Evolutionary conservation across 768 basidiomycete genomes (phyloP).

Genomic region (Tylopilus subfusipes): DNA sequence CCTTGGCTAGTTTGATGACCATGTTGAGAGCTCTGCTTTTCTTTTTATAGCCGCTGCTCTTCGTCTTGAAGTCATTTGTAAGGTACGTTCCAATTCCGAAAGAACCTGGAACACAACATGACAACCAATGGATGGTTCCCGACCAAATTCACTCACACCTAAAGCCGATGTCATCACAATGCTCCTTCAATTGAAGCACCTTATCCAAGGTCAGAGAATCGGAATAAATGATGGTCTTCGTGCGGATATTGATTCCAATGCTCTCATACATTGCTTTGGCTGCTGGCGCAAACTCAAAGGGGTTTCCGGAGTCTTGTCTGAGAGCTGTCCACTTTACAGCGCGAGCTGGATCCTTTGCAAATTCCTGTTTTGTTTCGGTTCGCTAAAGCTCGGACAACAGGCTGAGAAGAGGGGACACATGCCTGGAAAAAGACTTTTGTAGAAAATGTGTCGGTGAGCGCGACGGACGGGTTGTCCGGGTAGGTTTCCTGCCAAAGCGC

Average conservation of each 20-base stretch:
- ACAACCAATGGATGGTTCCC: background rate
- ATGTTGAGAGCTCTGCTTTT: slow-evolving; percentile 87
- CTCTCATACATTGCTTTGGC: slow-evolving; percentile 70
- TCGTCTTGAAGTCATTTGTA: slow-evolving; percentile 77
- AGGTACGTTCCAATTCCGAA: slow-evolving; percentile 94
- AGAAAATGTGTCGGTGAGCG: slow-evolving; percentile 95
- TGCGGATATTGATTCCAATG: slow-evolving; percentile 61
- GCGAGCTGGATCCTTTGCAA: slow-evolving; percentile 50
- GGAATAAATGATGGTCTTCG: slow-evolving; percentile 79
- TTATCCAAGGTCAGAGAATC: slow-evolving; percentile 75
- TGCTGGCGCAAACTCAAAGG: slow-evolving; percentile 70
- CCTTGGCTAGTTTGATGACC: slow-evolving; percentile 85
- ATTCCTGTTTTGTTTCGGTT: slow-evolving; percentile 44
- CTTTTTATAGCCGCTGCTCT: slow-evolving; percentile 43
- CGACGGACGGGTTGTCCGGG: slow-evolving; percentile 54
- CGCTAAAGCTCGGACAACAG: background rate
- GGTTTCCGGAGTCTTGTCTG: slow-evolving; percentile 93
- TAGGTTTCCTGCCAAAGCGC: slow-evolving; percentile 85
- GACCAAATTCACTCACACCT: slow-evolving; percentile 37
- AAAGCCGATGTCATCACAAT: slow-evolving; percentile 73
- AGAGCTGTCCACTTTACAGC: slow-evolving; percentile 76
- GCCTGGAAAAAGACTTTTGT: slow-evolving; percentile 82
- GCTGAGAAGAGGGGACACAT: slow-evolving; percentile 11
- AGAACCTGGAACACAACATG: slow-evolving; percentile 46
- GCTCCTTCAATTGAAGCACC: slow-evolving; percentile 63